These are phyloP conservation scores for Plantago lanceolata DNA, from an alignment of 305 asterid genomes.

Conservation along the genomic window DNA sequence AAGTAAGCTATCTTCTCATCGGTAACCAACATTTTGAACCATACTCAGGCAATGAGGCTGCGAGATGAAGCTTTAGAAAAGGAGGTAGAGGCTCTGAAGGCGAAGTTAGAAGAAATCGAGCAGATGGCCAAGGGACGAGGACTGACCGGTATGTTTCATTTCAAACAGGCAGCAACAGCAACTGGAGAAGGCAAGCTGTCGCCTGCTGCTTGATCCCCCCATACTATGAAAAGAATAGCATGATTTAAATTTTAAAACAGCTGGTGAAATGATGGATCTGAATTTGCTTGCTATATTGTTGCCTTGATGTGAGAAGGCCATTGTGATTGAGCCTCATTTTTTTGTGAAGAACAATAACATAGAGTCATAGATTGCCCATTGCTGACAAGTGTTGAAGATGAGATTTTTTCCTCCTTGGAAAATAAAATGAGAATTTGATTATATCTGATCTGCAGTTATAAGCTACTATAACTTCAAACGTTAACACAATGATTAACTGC, in stretches of 20 bases:
- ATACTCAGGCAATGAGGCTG: constrained; percentile 57
- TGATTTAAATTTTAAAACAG: too few species aligned
- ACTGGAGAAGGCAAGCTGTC: constrained; percentile 47
- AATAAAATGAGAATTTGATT: background rate
- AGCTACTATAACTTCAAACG: too few species aligned
- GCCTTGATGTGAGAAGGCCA: constrained; percentile 8
- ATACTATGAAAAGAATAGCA: background rate
- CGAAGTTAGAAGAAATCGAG: constrained; percentile 65
- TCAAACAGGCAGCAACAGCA: constrained; percentile 35
- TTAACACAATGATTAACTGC: too few species aligned
- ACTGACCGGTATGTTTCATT: constrained; percentile 57
- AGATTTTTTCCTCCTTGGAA: background rate
- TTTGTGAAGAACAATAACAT: constrained; percentile 16
- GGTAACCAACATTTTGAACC: background rate
- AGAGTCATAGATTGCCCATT: constrained; percentile 1
- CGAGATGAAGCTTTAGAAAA: constrained; percentile 53
- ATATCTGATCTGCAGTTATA: too few species aligned
- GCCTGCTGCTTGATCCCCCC: constrained; percentile 39
- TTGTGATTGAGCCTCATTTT: constrained; percentile 17
- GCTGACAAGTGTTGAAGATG: background rate
- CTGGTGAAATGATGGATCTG: background rate
- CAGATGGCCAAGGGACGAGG: constrained; percentile 66
- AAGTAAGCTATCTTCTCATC: background rate
- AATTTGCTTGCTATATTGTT: background rate
- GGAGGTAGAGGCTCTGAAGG: constrained; percentile 67